Evolutionary conservation across 2,329 filamentous ascomycete species (phyloP).

Genomic region (Ceratocystis huliohia): DNA sequence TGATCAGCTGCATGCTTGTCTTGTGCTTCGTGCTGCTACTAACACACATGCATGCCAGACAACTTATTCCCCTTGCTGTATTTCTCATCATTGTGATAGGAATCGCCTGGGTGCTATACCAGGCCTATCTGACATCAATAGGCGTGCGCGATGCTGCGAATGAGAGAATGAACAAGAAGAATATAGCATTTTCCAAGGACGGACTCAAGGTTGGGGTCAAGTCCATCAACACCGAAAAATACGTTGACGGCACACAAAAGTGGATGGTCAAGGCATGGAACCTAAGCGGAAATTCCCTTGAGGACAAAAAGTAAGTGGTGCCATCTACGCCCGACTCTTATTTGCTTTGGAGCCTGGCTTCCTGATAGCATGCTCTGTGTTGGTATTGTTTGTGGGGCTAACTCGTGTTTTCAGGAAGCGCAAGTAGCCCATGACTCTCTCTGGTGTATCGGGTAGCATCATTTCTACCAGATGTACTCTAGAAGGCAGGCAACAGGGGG

Average conservation of each 20-base stretch:
- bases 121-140: constrained; percentile 55
- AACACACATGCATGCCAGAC: constrained; percentile 29
- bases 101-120: constrained; percentile 55
- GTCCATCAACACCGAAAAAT: constrained; percentile 54
- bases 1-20: neutral
- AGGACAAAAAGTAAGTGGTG: constrained; percentile 24
- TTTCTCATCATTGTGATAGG: constrained; percentile 45
- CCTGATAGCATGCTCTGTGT: neutral
- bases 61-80: constrained; percentile 55
- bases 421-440: no score
- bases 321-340: neutral
- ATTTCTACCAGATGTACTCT: no score
- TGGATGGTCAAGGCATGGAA: constrained; percentile 57
- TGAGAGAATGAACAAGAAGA: constrained; percentile 61
- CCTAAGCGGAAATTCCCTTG: constrained; percentile 31
- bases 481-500: no score
- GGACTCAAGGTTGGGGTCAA: constrained; percentile 60
- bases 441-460: no score
- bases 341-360: constrained; percentile 9
- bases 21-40: neutral
- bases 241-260: constrained; percentile 61
- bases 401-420: no score
- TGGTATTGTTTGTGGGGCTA: no score
- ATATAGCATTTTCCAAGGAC: constrained; percentile 63
- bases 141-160: constrained; percentile 54